Conservation (phyloP, 176 grass and related monocot genomes). For the Eragrostis nindensis region DNA sequence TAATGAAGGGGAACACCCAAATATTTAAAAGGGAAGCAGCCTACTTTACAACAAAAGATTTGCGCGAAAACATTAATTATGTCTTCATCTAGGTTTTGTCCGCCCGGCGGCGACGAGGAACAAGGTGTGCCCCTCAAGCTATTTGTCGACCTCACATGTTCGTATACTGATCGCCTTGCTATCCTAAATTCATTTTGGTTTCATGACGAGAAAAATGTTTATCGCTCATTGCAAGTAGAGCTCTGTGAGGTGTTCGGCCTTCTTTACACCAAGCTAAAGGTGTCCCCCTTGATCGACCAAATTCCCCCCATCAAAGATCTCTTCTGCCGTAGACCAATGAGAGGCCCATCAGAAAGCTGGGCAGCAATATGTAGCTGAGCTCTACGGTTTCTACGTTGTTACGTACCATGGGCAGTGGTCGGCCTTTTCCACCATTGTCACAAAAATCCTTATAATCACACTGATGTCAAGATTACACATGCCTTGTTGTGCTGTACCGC, state of each 20-base stretch:
- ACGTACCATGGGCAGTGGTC: background rate
- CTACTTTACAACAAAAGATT: no score
- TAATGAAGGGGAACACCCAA: no score
- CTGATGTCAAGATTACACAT: conserved; percentile 16
- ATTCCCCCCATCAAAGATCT: no score
- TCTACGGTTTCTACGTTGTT: background rate
- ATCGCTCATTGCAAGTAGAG: background rate
- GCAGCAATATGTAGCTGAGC: no score
- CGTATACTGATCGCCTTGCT: background rate
- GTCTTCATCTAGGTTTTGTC: no score
- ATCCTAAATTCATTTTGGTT: background rate
- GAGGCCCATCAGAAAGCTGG: no score
- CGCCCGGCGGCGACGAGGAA: no score
- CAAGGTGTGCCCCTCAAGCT: background rate
- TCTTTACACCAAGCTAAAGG: conserved; percentile 24
- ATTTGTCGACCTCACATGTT: conserved; percentile 7
- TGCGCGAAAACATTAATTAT: no score
- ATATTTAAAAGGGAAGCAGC: no score
- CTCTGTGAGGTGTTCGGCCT: background rate
- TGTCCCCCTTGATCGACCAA: background rate
- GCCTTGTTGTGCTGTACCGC: conserved; percentile 11
- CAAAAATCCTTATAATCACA: background rate
- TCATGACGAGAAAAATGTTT: background rate
- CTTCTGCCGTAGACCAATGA: no score
- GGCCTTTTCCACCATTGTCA: conserved; percentile 1